Percentiles rank a stretch among this genome's conserved stretches.
Evolutionary conservation across 169 alveolate genomes (phyloP).

Genomic region (Plasmodium blacklocki): DNA sequence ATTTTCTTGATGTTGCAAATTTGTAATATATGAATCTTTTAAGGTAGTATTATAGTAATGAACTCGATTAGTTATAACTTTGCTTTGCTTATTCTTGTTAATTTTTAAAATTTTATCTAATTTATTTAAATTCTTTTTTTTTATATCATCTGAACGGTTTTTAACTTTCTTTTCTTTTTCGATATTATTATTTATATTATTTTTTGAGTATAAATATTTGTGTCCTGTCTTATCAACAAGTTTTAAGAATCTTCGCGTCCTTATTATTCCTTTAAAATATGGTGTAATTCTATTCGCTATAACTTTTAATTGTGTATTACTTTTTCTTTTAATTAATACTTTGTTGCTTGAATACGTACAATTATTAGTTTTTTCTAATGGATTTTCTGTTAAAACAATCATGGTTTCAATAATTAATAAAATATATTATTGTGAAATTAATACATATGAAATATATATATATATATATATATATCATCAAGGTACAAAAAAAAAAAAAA

Average conservation of each 20-base stretch:
- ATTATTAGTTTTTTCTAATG: conserved; percentile 34
- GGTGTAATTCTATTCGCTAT: conserved; percentile 70
- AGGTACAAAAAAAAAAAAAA: too few relatives aligned
- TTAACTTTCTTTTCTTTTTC: conserved; percentile 17
- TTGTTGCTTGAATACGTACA: conserved; percentile 26
- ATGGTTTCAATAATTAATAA: conserved; percentile 31
- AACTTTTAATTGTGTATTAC: conserved; percentile 42
- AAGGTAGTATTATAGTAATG: conserved; percentile 31
- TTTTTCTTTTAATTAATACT: conserved; percentile 40
- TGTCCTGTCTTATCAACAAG: conserved; percentile 27
- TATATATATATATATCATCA: conserved; percentile 14
- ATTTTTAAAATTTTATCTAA: conserved; percentile 39
- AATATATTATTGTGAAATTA: neutral
- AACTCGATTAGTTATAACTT: conserved; percentile 59
- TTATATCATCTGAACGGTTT: conserved; percentile 6
- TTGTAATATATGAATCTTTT: conserved; percentile 38
- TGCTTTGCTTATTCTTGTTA: conserved; percentile 35
- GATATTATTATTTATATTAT: conserved; percentile 15
- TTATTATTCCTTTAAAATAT: conserved; percentile 66
- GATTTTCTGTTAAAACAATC: conserved; percentile 72
- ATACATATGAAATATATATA: neutral
- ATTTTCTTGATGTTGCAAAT: conserved; percentile 26
- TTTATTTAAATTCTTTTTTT: conserved; percentile 23
- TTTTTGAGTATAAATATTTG: conserved; percentile 38
- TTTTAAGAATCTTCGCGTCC: conserved; percentile 59